These are phyloP conservation scores for Alternaria novae-zelandiae DNA, from an alignment of 2,329 filamentous ascomycete genomes.

Conservation along the genomic window DNA sequence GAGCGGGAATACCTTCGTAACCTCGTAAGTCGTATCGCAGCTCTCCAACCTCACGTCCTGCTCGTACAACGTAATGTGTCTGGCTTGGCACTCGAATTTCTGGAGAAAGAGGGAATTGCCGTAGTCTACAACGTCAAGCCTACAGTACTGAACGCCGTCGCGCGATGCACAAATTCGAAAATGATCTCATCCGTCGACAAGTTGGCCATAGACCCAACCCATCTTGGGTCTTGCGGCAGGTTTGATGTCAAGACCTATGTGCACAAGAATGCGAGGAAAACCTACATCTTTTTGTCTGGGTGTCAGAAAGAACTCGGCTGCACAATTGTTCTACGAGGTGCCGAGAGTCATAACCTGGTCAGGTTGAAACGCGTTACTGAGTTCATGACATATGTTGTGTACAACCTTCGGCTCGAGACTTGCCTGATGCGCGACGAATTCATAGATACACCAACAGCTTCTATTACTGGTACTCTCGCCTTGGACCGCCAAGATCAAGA, in stretches of 20 bases:
- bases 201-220: slow-evolving; percentile 75
- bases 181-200: slow-evolving; percentile 97
- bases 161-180: slow-evolving; percentile 86
- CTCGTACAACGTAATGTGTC: slow-evolving; percentile 94
- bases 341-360: slow-evolving; percentile 71
- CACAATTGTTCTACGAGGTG: slow-evolving; percentile 89
- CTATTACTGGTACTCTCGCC: slow-evolving; percentile 50
- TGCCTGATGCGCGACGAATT: slow-evolving; percentile 93
- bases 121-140: slow-evolving; percentile 97
- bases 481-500: slow-evolving; percentile 22
- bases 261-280: slow-evolving; percentile 83
- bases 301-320: slow-evolving; percentile 90
- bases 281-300: slow-evolving; percentile 93
- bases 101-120: slow-evolving; percentile 87
- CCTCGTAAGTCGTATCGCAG: slow-evolving; percentile 88
- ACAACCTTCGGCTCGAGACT: slow-evolving; percentile 95
- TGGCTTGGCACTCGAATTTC: slow-evolving; percentile 84
- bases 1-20: slow-evolving; percentile 93
- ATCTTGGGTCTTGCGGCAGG: slow-evolving; percentile 79
- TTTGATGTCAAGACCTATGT: slow-evolving; percentile 98
- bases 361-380: slow-evolving; percentile 93
- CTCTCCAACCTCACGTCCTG: slow-evolving; percentile 81
- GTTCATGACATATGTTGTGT: slow-evolving; percentile 99
- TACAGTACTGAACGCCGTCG: slow-evolving; percentile 93
- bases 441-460: slow-evolving; percentile 75